Percentiles rank a stretch among this genome's conserved stretches.
Evolutionary conservation across 106 monocot species (phyloP).

Genomic region (Hemerocallis citrina): DNA sequence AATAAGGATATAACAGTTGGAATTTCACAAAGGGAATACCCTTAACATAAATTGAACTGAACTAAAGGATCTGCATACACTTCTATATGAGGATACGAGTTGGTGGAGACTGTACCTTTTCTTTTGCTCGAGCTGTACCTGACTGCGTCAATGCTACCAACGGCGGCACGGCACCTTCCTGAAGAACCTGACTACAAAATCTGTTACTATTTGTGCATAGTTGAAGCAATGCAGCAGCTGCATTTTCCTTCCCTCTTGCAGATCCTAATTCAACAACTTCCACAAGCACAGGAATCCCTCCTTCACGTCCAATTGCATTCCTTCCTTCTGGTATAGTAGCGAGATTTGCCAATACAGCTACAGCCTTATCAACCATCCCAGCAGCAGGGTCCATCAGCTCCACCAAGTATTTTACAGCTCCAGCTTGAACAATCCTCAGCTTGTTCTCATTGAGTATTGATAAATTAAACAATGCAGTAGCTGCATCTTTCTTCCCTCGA

Average conservation of each 20-base stretch:
- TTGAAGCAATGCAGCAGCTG: conserved; percentile 90
- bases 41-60: too few relatives aligned
- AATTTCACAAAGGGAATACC: too few relatives aligned
- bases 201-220: conserved; percentile 80
- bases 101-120: conserved; percentile 93
- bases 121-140: conserved; percentile 86
- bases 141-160: conserved; percentile 83
- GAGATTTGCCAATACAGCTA: conserved; percentile 87
- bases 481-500: conserved; percentile 90
- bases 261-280: conserved; percentile 97
- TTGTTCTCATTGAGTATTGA: conserved; percentile 95
- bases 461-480: conserved; percentile 91
- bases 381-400: conserved; percentile 95
- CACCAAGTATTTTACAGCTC: conserved; percentile 82
- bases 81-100: too few relatives aligned
- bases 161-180: conserved; percentile 93
- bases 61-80: too few relatives aligned
- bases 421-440: conserved; percentile 79
- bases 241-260: conserved; percentile 86
- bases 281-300: conserved; percentile 80
- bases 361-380: conserved; percentile 98
- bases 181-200: conserved; percentile 77
- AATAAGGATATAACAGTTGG: too few relatives aligned
- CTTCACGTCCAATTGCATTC: conserved; percentile 59
- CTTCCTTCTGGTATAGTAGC: conserved; percentile 78